These are phyloP conservation scores for Sugiyamaella qingdaonensis DNA, from an alignment of 805 yeast species.

Conservation along the genomic window DNA sequence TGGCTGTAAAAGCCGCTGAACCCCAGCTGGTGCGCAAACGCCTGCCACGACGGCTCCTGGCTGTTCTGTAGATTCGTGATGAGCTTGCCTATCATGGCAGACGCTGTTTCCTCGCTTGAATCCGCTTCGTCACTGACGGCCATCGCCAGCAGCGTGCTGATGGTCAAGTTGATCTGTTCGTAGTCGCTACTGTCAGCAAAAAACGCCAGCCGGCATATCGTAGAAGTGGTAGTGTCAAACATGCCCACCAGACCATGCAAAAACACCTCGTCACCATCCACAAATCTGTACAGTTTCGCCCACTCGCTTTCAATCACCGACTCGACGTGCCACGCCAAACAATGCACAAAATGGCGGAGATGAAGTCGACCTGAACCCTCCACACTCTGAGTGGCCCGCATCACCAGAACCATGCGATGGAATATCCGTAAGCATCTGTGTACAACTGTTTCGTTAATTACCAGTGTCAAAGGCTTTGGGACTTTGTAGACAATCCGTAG, in stretches of 20 bases:
- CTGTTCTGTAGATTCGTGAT: background rate
- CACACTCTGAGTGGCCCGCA: background rate
- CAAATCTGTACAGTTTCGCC: background rate
- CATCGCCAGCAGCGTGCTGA: background rate
- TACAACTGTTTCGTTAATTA: constrained; percentile 7
- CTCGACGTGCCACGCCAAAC: background rate
- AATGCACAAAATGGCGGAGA: constrained; percentile 1
- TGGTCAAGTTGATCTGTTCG: background rate
- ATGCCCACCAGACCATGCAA: background rate
- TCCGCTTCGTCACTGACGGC: background rate
- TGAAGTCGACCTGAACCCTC: background rate
- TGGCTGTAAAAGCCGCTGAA: background rate
- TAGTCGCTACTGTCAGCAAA: background rate
- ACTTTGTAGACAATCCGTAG: constrained; percentile 10
- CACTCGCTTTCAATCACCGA: background rate
- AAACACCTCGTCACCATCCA: background rate
- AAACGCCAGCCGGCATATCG: background rate
- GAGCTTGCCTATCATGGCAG: background rate
- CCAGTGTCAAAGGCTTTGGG: constrained; percentile 10
- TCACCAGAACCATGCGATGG: background rate
- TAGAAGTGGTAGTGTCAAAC: background rate
- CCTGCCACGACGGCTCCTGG: background rate
- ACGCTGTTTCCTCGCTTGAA: background rate
- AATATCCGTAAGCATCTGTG: constrained; percentile 4
- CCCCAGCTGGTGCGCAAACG: background rate